Evolutionary conservation across 2,329 filamentous ascomycete species (phyloP), one percentile per base, ranked within the genome.

Genomic region (Talaromyces islandicus): DNA sequence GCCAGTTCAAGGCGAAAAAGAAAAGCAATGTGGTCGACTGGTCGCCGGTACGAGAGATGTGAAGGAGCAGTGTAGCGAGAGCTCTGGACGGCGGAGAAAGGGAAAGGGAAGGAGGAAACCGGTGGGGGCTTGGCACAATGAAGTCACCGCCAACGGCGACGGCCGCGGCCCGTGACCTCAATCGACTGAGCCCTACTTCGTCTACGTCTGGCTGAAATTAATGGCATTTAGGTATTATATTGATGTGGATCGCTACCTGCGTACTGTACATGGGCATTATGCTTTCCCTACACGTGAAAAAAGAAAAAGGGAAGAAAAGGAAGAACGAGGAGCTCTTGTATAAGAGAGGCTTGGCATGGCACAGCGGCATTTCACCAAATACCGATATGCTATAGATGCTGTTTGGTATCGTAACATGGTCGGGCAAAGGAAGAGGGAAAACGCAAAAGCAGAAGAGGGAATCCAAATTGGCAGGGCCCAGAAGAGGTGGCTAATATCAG

Each of bases 401-500:
- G 38, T 11, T 56, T 59, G 59, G 57, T 56, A 63, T 64, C 48
- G 62, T 57, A 62, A 60, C 3, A 52, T 52, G 24, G 25, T 59
- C 54, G 51, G 17, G 51, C 21, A 43, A 54, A 51, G 41, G 43
- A 29, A 35, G 35, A 58, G 27, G 17, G 21, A 41, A 24, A n/a
- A 29, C 27, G 27, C 27, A 27, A 32, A 24, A 21, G 19, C 11
- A 27, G 38, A 29, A 56, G n/a, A 25, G 41, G 25, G 41, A 56
- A 56, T 29, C 7, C 21, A 56, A 56, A 25, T 32, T 41, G 32
- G n/a, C 7, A 55, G 25, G 12, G 17, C 29, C 21, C 25, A 54
- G 17, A 30, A 35, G 9, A 38, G 14, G 14, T 27, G 11, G 29
- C 19, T 29, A 58, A 53, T 38, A 38, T 38, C 57, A 43, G 19